phyloP scores from a whole-genome alignment of 2,329 filamentous ascomycete species.

The Monosporascus sp. region DNA sequence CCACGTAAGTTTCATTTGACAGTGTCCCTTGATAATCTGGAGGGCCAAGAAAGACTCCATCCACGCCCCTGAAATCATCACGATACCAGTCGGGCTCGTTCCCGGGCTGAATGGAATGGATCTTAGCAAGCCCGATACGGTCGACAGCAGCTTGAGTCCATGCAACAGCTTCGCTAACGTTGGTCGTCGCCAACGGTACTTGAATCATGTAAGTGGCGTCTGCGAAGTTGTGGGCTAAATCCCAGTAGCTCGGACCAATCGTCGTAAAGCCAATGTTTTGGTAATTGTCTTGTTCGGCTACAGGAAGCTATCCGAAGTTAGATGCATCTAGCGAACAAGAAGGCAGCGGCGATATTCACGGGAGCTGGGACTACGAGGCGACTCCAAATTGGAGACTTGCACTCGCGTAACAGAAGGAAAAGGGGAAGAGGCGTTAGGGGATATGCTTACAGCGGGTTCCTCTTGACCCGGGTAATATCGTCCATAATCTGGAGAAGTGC shows the following conservation, averaged over 20 bases:
- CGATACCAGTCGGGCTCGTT: constrained; percentile 31
- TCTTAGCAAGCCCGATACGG: constrained; percentile 24
- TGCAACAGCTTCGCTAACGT: constrained; percentile 28
- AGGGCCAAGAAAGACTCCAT: constrained; percentile 23
- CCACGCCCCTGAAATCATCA: constrained; percentile 18
- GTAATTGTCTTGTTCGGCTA: constrained; percentile 28
- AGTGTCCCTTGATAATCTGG: constrained; percentile 29
- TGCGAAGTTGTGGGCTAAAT: constrained; percentile 25
- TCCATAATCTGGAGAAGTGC: constrained; percentile 31
- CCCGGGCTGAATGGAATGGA: constrained; percentile 32
- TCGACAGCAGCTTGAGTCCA: constrained; percentile 27
- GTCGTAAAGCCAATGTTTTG: constrained; percentile 29
- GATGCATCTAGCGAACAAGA: background rate
- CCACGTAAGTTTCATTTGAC: constrained; percentile 29
- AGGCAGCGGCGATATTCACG: no score
- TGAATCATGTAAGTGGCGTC: constrained; percentile 30
- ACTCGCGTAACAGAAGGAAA: background rate
- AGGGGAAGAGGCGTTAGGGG: background rate
- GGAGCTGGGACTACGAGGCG: no score
- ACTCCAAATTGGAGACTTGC: no score
- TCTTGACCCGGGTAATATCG: constrained; percentile 27
- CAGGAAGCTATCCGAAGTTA: constrained; percentile 15
- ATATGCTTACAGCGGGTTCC: constrained; percentile 14
- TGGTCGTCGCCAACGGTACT: constrained; percentile 29
- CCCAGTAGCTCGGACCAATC: constrained; percentile 31